Evolutionary conservation across 2,329 filamentous ascomycete genomes (phyloP), one percentile per base, ranked within the genome.

Genomic region (Pseudocercospora cruenta): DNA sequence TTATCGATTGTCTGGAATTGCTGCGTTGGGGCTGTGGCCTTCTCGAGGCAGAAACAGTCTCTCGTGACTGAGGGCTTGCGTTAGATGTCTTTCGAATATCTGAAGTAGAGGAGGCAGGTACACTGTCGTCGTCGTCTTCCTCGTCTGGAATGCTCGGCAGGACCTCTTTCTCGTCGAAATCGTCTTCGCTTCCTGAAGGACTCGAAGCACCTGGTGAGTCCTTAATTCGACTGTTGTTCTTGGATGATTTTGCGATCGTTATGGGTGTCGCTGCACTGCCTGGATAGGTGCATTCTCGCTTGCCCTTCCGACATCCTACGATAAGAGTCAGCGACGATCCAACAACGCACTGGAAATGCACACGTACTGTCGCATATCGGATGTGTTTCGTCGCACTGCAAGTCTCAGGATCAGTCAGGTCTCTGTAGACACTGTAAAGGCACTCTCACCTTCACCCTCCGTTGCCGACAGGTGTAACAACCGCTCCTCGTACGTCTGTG

Each of bases 401-500:
- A 64, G 36, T 22, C 49, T 21, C 36, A 33, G 28, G 9, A 67
- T 72, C 64, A 75, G 72, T 55, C 51, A n/a, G 24, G 21, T 19
- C 58, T 57, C 24, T 10, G n/a, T 21, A 54, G 36, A 24, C 14
- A 60, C 57, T 36, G 43, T 21, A 55, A 21, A 21, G 28, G 36
- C 43, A 65, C 60, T 9, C 71, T 68, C 75, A 87, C 86, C 83
- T 90, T 98, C 60, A 98, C 94, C 78, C 95, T 88, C 71, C 95
- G 87, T 73, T 90, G 90, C 66, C 95, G 87, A 79, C 95, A 99
- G 55, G 94, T 98, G 76, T 87, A 97, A 81, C 95, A 99, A 28
- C 95, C 95, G 69, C 93, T 97, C 73, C 95, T 87, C 51, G 95
- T 98, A 72, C 95, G 88, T 68, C 94, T 90, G 78, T 98, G 94